phyloP scores from a whole-genome alignment of 148 eudicot genomes.

The Hydrangea macrophylla region DNA sequence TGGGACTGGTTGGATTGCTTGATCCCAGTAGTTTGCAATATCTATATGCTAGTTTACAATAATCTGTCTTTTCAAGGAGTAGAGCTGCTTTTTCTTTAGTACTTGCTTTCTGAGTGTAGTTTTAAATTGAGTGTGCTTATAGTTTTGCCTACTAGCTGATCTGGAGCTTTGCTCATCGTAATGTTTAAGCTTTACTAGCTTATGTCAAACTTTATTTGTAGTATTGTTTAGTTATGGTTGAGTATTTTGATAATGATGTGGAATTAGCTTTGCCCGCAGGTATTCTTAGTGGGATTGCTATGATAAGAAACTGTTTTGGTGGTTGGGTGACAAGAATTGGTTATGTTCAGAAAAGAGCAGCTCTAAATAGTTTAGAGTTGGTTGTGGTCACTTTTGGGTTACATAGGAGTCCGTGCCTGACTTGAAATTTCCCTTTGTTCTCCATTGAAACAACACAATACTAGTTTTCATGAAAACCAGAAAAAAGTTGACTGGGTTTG shows the following conservation, averaged over 20 bases:
- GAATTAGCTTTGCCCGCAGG: constrained; percentile 9
- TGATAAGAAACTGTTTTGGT: too few relatives aligned
- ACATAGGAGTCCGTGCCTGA: too few relatives aligned
- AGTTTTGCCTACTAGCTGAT: constrained; percentile 35
- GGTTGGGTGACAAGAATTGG: too few relatives aligned
- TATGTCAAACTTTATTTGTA: constrained; percentile 11
- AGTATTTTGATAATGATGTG: constrained; percentile 11
- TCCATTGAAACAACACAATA: too few relatives aligned
- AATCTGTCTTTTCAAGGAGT: constrained; percentile 45
- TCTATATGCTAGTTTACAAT: constrained; percentile 34
- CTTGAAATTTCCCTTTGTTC: too few relatives aligned
- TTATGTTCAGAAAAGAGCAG: too few relatives aligned
- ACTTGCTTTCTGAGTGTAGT: constrained; percentile 38
- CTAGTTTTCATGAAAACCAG: too few relatives aligned
- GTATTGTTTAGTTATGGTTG: constrained; percentile 16
- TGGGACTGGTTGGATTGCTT: constrained; percentile 86
- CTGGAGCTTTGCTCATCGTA: constrained; percentile 30
- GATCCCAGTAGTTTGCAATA: constrained; percentile 52
- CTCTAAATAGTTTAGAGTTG: too few relatives aligned
- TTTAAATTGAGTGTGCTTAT: constrained; percentile 52
- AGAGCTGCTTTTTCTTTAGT: constrained; percentile 27
- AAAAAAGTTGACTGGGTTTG: too few relatives aligned
- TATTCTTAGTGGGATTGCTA: constrained; percentile 8
- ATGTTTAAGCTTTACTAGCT: constrained; percentile 38
- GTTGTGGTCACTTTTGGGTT: too few relatives aligned